Base-by-base conservation (phyloP, 129 eudicot species). In the Flaveria trinervia region DNA sequence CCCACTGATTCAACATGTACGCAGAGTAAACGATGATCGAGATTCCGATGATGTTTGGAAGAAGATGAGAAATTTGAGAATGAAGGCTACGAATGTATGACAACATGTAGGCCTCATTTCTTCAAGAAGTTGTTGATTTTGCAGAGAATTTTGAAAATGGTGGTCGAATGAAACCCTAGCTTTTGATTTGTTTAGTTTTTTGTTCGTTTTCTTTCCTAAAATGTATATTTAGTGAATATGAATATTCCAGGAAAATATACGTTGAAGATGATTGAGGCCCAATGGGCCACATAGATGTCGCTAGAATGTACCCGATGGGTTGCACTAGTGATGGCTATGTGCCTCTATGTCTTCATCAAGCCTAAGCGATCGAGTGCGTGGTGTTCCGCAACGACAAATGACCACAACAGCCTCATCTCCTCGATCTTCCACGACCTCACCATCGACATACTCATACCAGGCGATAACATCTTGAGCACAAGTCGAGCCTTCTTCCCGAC, bases 1-100 rank as follows among this genome's bases (percentile, higher is more conserved):
- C 75, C 92, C 90, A 92, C 79, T 92, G 96, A 75, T 69, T 87
- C 16, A 92, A 86, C 92, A 87, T 79, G 67, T 81, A 92, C 45
- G 74, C 83, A 9, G 97, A 92, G 89, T 92, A 92, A 2, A 89
- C 11, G 28, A 91, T 77, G 20, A 89, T 83, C 8, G 89, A 82
- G 15, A 91, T 77, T 17, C 95, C 97, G 20, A 89, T 51, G 74
- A 92, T 7, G 90, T 77, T 67, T 89, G 92, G 41, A 89, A 72
- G 80, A 85, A 92, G 55, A 85, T 87, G 50, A 92, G 86, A 82
- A 85, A 85, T 79, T 92, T 92, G 68, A 92, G 90, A 73, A 86
- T 73, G 76, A 85, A 92, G 22, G 96, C 92, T 2, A 86, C 69
- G 46, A 81, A 89, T 15, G 87, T 57, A 44, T 92, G 92, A 90